phyloP scores from a whole-genome alignment of 306 rosid genomes.

The Vigna trinervia region DNA sequence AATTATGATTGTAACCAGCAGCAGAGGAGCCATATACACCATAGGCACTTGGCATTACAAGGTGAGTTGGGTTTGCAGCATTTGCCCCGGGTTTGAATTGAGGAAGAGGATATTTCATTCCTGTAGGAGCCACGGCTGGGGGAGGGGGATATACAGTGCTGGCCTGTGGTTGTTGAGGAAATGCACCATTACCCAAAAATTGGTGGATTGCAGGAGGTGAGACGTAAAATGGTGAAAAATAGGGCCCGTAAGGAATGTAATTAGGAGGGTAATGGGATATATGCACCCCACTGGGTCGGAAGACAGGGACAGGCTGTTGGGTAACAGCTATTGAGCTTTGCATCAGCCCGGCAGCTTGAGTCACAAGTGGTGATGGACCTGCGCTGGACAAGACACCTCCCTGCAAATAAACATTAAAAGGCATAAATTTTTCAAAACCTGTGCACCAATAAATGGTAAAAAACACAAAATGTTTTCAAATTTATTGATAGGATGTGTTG shows the following conservation, averaged over 20 bases:
- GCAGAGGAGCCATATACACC: conserved; percentile 88
- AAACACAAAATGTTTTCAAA: neutral
- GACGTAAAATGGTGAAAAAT: conserved; percentile 80
- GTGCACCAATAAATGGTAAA: conserved; percentile 16
- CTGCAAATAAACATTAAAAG: conserved; percentile 57
- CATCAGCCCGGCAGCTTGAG: conserved; percentile 92
- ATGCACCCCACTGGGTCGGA: conserved; percentile 84
- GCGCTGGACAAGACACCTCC: conserved; percentile 81
- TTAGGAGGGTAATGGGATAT: conserved; percentile 88
- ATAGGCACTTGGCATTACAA: conserved; percentile 79
- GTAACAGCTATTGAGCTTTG: conserved; percentile 86
- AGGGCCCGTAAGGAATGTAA: conserved; percentile 87
- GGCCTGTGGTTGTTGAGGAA: conserved; percentile 92
- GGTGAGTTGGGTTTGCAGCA: conserved; percentile 74
- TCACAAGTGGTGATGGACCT: conserved; percentile 73
- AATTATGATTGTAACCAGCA: conserved; percentile 79
- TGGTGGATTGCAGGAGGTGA: conserved; percentile 92
- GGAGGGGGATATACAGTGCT: conserved; percentile 83
- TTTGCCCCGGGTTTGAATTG: conserved; percentile 85
- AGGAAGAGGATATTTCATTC: conserved; percentile 87
- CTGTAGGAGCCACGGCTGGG: conserved; percentile 65
- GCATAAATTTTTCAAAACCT: conserved; percentile 22
- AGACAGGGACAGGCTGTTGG: conserved; percentile 90
- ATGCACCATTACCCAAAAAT: conserved; percentile 84
- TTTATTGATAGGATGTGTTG: neutral